phyloP scores from a whole-genome alignment of 1,139 yeast species.

The Suhomyces wounanorum region DNA sequence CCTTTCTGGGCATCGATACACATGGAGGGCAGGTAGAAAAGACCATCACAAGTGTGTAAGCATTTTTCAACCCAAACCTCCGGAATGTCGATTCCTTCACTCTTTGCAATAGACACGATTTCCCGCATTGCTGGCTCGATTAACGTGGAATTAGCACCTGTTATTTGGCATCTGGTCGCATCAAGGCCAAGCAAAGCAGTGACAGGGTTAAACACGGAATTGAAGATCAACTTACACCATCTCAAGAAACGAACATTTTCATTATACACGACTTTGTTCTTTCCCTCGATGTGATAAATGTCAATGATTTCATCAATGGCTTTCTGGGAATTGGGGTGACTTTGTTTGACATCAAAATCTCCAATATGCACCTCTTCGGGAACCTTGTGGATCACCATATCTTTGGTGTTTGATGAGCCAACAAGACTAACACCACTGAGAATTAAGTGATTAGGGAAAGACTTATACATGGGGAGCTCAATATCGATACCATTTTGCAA shows the following conservation, averaged over 20 bases:
- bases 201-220: conserved; percentile 64
- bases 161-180: conserved; percentile 58
- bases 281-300: conserved; percentile 48
- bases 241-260: conserved; percentile 53
- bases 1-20: conserved; percentile 67
- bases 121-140: conserved; percentile 69
- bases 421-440: neutral
- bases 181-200: conserved; percentile 55
- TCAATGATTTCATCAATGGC: neutral
- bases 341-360: conserved; percentile 33
- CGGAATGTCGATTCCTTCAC: conserved; percentile 59
- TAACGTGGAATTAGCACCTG: conserved; percentile 51
- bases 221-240: conserved; percentile 77
- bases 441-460: neutral
- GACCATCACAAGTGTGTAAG: conserved; percentile 62
- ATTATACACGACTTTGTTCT: conserved; percentile 49
- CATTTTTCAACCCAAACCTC: conserved; percentile 47
- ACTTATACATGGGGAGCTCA: conserved; percentile 58
- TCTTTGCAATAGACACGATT: conserved; percentile 59
- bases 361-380: conserved; percentile 58
- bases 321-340: conserved; percentile 30
- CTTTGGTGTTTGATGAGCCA: conserved; percentile 12
- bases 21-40: conserved; percentile 75
- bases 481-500: conserved; percentile 77
- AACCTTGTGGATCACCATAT: neutral